Conservation (phyloP, 2,329 filamentous ascomycete species). For the Stachybotrys chlorohalonatus region DNA sequence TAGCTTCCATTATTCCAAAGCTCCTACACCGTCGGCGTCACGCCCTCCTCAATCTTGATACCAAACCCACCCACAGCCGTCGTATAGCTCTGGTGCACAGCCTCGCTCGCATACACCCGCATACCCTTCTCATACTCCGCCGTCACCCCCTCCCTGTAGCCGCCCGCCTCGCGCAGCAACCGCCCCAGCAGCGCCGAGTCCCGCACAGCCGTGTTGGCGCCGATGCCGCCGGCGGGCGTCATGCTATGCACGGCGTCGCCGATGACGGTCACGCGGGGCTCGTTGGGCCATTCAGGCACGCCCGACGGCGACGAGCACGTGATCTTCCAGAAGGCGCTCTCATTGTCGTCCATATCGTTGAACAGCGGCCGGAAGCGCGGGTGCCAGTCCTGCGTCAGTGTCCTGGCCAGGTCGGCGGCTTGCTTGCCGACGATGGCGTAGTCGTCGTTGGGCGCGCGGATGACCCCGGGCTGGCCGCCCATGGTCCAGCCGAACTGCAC, state of each 20-base stretch:
- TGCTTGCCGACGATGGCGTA: conserved; percentile 46
- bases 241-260: conserved; percentile 50
- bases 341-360: conserved; percentile 44
- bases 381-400: conserved; percentile 45
- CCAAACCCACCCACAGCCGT: conserved; percentile 34
- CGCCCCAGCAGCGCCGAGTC: conserved; percentile 46
- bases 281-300: conserved; percentile 51
- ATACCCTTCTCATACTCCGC: conserved; percentile 54
- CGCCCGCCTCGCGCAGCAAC: conserved; percentile 41
- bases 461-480: conserved; percentile 46
- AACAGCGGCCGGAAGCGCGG: conserved; percentile 46
- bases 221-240: conserved; percentile 47
- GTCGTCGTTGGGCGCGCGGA: conserved; percentile 50
- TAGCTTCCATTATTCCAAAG: too few relatives aligned
- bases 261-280: conserved; percentile 48
- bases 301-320: conserved; percentile 51
- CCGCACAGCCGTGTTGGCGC: conserved; percentile 47
- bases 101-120: conserved; percentile 48
- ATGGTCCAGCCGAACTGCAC: conserved; percentile 57
- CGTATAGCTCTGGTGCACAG: conserved; percentile 45
- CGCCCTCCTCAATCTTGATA: conserved; percentile 34
- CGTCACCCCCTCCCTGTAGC: conserved; percentile 41
- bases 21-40: conserved; percentile 6
- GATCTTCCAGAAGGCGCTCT: conserved; percentile 60
- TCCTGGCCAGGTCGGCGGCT: conserved; percentile 49